Base-by-base conservation (phyloP, 176 grass and related monocot genomes). In the Triticum monococcum region DNA sequence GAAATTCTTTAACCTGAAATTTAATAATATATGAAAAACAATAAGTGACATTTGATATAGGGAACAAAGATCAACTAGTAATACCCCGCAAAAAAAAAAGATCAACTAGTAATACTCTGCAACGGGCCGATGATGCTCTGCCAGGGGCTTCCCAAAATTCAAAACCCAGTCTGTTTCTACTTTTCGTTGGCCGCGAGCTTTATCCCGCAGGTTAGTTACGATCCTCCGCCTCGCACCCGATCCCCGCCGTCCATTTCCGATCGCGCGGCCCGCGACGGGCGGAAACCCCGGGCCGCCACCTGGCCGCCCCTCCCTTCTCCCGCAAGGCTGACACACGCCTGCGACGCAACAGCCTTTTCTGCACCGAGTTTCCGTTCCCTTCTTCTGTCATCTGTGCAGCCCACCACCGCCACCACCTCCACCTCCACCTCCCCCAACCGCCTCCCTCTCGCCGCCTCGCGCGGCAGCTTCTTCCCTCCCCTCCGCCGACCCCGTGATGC, bases 391-490 rank as follows among this genome's bases (percentile, higher is more conserved):
- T 1, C 54, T 54, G 20, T 3, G 17, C 54, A 59, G 17, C 20
- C 20, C 54, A 22, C 18, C 54, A 59, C 54, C 54, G 17, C 54
- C 89, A 79, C 23, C 60, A 59, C 67, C 72, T 54, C 87, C 83
- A 61, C 80, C 78, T 2, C 81, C 48, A 17, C 72, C 77, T 84
- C 86, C 65, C 18, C 59, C 82, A 84, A 80, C 83, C 72, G 80
- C 73, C 46, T 28, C 41, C 12, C 10, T 20, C n/a, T 25, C 70
- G 2, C 50, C 48, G 48, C 24, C 46, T 68, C 48, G 9, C 30
- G 43, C 3, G 3, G 46, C 25, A 68, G 40, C 38, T 63, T 16
- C 48, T 17, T 26, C 41, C 80, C 36, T 24, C 36, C 7, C 36
- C 9, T 14, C 65, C 43, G 12, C 54, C 54, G 71, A 3, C 11